Base-by-base conservation (phyloP, 148 eudicot genomes). In the Cornus kousa region DNA sequence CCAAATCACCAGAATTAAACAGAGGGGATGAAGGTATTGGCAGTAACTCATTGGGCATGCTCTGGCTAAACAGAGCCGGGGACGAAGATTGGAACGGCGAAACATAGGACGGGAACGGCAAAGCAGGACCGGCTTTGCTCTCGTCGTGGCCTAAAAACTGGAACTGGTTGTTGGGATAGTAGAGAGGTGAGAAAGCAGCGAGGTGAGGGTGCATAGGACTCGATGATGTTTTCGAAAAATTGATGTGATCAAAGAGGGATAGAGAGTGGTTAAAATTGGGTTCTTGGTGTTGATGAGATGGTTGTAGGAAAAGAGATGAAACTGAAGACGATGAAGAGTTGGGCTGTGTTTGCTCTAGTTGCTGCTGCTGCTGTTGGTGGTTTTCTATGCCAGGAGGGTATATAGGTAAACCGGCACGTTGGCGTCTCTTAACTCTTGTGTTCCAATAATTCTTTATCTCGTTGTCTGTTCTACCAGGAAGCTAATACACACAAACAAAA, bases 401-500 rank as follows among this genome's bases (percentile, higher is more conserved):
- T 28, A 95, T 85, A 9, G 98, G 96, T 55, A 95, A 83, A 1
- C 97, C 97, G 5, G 95, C 97, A 0, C 98, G 85, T 19, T 87
- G 85, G 31, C 97, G 89, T 35, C 98, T 84, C 79, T 95, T 95
- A 22, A 93, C 81, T 73, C 98, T 85, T 0, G 98, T 95, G 78
- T 95, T 93, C 98, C 98, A 95, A 74, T 95, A 95, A 59, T 95
- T 95, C 77, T 95, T 95, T 3, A 95, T 92, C 78, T 95, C 98
- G 62, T 95, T 95, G 79, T 95, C 98, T 20, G 98, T 95, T 82
- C 98, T 78, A 5, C 98, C 98, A 0, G 96, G 97, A 72, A 95
- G 89, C 98, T 95, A 55, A 10, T 37, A 59, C 2, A 48, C 16
- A 39, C 13, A 19, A 70, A 22, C 24, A 60, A 48, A 31, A 7